Evolutionary conservation across 768 basidiomycete species (phyloP), one percentile per base, ranked within the genome.

Genomic region (Calvatia gigantea): DNA sequence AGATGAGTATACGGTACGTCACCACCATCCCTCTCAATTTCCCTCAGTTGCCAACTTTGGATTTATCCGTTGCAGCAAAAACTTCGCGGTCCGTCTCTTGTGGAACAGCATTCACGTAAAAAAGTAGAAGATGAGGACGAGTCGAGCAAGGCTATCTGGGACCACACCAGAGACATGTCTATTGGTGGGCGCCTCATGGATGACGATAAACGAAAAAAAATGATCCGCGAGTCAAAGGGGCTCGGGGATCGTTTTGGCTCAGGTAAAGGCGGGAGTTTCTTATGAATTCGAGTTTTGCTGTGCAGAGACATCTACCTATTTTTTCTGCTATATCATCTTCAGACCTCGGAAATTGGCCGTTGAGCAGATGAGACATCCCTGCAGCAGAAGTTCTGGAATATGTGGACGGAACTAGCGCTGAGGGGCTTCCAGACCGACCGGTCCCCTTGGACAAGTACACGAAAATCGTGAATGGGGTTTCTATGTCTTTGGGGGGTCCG

Each of bases 151-250:
- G 86, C 65, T 0, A 91, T 98, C 25, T 98, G 96, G 96, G 96
- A 99, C 62, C 93, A 91, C 64, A 75, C 84, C 32, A 78, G 94
- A 27, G 93, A 96, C 69, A 97, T 99, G 94, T 81, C 80, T 2
- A 63, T 96, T 3, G 86, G 86, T 1, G 95, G 96, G 12, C 75
- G 91, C 47, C 75, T 97, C 28, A 89, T 99, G 91, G 94, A 92
- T 64, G 95, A 97, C 57, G 79, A 76, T 42, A 86, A 90, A 65
- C 78, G 96, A 58, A 77, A 81, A 52, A 85, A 84, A 64, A 76
- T 92, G 68, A 77, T 98, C 64, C 81, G 78, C 54, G 94, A 98
- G 60, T 87, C 94, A 9, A 84, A 82, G 58, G 84, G 86, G 5
- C 74, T 98, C 14, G 85, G 88, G 29, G 91, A 92, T 64, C 75